Evolutionary conservation across 2,329 filamentous ascomycete genomes (phyloP), one percentile per base, ranked within the genome.

Genomic region (Curvularia sp.): DNA sequence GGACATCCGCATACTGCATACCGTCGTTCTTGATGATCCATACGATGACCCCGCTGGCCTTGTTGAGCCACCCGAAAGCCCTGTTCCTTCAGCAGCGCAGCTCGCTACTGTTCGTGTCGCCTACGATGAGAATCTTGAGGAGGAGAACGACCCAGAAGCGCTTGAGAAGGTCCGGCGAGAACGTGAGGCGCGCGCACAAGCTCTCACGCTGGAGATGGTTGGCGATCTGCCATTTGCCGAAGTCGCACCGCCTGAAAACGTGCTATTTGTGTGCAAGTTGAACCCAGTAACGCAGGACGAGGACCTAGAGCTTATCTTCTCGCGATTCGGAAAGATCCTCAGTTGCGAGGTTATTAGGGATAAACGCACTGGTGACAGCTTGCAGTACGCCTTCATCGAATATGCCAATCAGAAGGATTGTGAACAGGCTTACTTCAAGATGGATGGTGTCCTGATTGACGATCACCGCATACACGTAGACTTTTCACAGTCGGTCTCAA

Each of bases 371-470:
- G 93, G 93, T 4, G 95, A 99, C 78, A 97, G 92, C 72, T 80
- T 99, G 49, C 95, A 99, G 76, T 99, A 99, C 74, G 93, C 95
- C 1, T 99, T 99, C 68, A 96, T 99, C 71, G 95, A 99, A 75
- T 99, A 94, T 70, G 91, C 94, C 58, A 90, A 96, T 55, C 95
- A 97, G 79, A 87, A 89, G 66, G 91, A 94, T 53, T 98, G 95
- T 76, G 95, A 99, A 79, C 88, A 91, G 52, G 95, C 95, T 2
- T 99, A 97, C 73, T 95, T 96, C 81, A 99, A 99, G 80, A 99
- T 99, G 95, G 93, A 99, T 76, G 92, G 90, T 2, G 94, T 98
- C 1, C 81, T 99, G 55, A 98, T 99, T 65, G 95, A 99, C 71
- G 95, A 99, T 70, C 91, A 97, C 65, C 89, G 95, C 42, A 99